Base-by-base conservation (phyloP, 192 early-diverging fungal species). In the Bifiguratus adelaidae region DNA sequence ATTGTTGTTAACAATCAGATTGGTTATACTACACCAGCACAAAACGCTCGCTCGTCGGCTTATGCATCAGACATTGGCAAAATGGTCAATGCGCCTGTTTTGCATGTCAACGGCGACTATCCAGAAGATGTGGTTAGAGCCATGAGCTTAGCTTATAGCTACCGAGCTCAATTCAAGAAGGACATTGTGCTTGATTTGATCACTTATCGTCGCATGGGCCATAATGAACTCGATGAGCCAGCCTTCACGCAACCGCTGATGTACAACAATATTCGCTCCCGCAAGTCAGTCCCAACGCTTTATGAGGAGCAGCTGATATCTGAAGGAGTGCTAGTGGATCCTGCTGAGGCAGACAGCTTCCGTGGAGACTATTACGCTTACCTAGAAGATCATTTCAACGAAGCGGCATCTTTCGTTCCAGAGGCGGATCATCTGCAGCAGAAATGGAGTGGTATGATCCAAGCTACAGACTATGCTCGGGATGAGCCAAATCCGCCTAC, bases 1-100 rank as follows among this genome's bases (percentile, higher is more conserved):
- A 74, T 97, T 51, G 95, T 97, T 37, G 91, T 97, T 55, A 97
- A 97, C 63, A 97, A 97, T 68, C 95, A 97, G 69, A 81, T 97
- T 41, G 87, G 87, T 22, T 97, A 95, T 68, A 97, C 92, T 0
- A 97, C 92, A n/a, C 91, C 90, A 11, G 87, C 89, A 7, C 82
- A 85, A 53, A 97, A 97, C 55, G 88, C 92, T 0, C 83, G 95
- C 27, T 91, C 88, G 1, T 89, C 88, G 6, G 70, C 81, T 16
- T 95, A 97, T 63, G 86, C 84, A 22, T 90, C 86, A 0, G 95
- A 97, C 49, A 83, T 97, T 55, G 95, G 83, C 21, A 97, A 97
- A 62, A 89, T 95, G 76, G 90, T 97, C 66, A 86, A 90, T 57
- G 85, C 87, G 2, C 92, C 95, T 4, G 83, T 97, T 5, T 82